Evolutionary conservation across 164 flowering plant species (phyloP), one percentile per base, ranked within the genome.

Genomic region (Vitis riparia): DNA sequence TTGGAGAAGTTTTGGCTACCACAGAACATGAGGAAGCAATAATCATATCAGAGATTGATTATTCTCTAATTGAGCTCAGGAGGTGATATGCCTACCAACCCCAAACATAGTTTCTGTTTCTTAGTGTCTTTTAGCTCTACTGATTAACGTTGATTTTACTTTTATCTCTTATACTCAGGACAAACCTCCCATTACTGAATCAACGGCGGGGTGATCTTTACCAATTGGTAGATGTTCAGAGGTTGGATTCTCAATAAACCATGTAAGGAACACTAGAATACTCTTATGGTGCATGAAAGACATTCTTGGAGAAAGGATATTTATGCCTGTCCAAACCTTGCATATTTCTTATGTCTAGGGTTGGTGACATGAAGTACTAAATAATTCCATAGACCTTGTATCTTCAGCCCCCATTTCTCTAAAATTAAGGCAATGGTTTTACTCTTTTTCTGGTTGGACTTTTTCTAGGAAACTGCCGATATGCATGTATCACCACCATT

Each of bases 131-230:
- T 59, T 11, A 10, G 9, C 16, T 16, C 13, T 1, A 47, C 2
- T 27, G 47, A 3, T 11, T 11, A 29, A 19, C 51, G 10, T 70
- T 50, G 11, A 2, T 23, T 16, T 62, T 57, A 27, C 9, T 30
- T n/a, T 47, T 9, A 5, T 13, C 58, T 5, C 10, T 67, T 23
- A 17, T 61, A 37, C 74, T 12, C 87, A 95, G 98, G 85, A 68
- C 89, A 17, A 89, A 74, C 75, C 94, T 95, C 30, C 96, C 98
- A 1, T 61, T 93, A 5, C 73, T 65, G 76, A 91, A 86, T 79
- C 99, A 91, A 73, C 82, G 91, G 51, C 79, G 99, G 29, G 97
- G 99, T 13, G 99, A 95, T 83, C 84, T 95, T 60, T 92, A 93
- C 82, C 91, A 91, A 76, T 71, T 90, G 79, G 90, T 93, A 11